A percentile compares a stretch with the other conserved stretches of the same genome.
Conservation (phyloP, 768 basidiomycete species). For the Lentinula guzmanii region DNA sequence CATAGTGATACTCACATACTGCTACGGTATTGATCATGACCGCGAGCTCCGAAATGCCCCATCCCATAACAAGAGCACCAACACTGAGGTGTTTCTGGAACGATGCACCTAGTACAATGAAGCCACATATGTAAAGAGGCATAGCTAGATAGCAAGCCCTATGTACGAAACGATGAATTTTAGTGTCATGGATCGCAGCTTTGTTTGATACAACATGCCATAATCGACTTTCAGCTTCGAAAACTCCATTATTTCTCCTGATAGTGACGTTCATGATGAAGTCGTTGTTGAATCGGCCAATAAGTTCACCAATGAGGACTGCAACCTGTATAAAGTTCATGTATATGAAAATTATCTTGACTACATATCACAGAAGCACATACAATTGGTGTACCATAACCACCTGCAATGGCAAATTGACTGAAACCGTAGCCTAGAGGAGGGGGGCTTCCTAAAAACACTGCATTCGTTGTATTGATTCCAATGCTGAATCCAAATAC, state of each 20-base stretch:
- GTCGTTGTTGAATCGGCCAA: slow-evolving; percentile 50
- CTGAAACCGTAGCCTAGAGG: slow-evolving; percentile 52
- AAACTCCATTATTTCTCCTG: slow-evolving; percentile 47
- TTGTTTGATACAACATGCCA: slow-evolving; percentile 31
- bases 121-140: slow-evolving; percentile 56
- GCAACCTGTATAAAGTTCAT: slow-evolving; percentile 29
- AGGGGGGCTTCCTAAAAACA: slow-evolving; percentile 32
- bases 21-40: slow-evolving; percentile 60
- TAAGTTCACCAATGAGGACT: slow-evolving; percentile 45
- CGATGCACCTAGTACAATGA: slow-evolving; percentile 49
- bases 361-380: slow-evolving; percentile 8
- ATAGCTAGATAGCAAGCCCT: slow-evolving; percentile 61
- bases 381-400: slow-evolving; percentile 53
- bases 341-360: not conserved
- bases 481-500: slow-evolving; percentile 35
- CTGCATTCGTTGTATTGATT: slow-evolving; percentile 57
- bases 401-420: slow-evolving; percentile 43
- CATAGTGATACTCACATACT: slow-evolving; percentile 35
- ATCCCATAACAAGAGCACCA: slow-evolving; percentile 58
- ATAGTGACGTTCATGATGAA: slow-evolving; percentile 41
- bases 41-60: slow-evolving; percentile 55
- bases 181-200: not conserved
- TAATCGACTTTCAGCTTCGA: slow-evolving; percentile 54
- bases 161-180: not conserved
- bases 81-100: slow-evolving; percentile 46